These are phyloP conservation scores for Thelonectria olida DNA, from an alignment of 2,329 filamentous ascomycete species.

Conservation along the genomic window DNA sequence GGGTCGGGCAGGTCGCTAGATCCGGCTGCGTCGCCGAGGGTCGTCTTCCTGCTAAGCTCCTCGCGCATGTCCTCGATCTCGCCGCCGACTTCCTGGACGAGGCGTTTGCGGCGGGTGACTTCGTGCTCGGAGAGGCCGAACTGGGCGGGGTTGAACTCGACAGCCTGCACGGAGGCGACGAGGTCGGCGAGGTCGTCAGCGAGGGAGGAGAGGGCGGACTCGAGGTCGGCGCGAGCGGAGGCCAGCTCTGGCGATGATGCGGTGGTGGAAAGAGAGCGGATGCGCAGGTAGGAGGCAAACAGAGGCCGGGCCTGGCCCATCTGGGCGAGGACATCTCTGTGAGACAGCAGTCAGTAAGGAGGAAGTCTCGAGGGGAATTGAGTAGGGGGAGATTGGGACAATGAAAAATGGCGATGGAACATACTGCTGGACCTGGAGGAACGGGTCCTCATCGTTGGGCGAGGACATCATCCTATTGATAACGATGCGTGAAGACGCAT, in stretches of 20 bases:
- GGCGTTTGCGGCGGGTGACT: slow-evolving; percentile 78
- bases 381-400: slow-evolving; percentile 15
- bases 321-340: slow-evolving; percentile 86
- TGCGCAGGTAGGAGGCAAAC: slow-evolving; percentile 94
- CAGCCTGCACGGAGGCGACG: slow-evolving; percentile 83
- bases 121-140: slow-evolving; percentile 89
- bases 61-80: slow-evolving; percentile 91
- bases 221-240: slow-evolving; percentile 77
- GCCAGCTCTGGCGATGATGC: slow-evolving; percentile 84
- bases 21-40: slow-evolving; percentile 40
- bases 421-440: slow-evolving; percentile 77
- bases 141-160: slow-evolving; percentile 86
- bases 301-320: slow-evolving; percentile 84
- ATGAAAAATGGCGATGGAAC: slow-evolving; percentile 33
- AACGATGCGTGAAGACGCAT: slow-evolving; percentile 33
- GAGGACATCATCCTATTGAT: slow-evolving; percentile 70
- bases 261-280: slow-evolving; percentile 82
- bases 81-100: slow-evolving; percentile 88
- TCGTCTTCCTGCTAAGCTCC: slow-evolving; percentile 74
- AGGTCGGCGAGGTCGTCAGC: slow-evolving; percentile 90
- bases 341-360: slow-evolving; percentile 17
- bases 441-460: slow-evolving; percentile 73
- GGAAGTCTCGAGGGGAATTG: neutral
- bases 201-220: slow-evolving; percentile 71
- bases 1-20: slow-evolving; percentile 60